phyloP scores from a whole-genome alignment of 148 eudicot genomes.

The Rhododendron simsii region DNA sequence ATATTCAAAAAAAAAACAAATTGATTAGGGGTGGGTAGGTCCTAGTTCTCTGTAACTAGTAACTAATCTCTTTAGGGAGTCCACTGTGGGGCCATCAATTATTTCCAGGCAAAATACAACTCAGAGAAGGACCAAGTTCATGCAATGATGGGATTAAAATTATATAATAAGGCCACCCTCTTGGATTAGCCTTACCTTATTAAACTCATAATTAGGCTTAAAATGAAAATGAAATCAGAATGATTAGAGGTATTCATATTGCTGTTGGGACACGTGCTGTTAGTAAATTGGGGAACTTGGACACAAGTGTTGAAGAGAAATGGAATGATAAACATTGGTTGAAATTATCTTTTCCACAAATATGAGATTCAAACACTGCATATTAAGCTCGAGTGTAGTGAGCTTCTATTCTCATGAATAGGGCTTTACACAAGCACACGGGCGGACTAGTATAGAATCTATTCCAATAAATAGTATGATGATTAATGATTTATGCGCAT shows the following conservation, averaged over 20 bases:
- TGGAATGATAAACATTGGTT: no score
- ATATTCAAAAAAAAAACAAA: no score
- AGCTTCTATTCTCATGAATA: no score
- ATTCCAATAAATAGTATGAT: not conserved
- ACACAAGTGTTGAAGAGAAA: not conserved
- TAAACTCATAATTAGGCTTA: conserved; percentile 18
- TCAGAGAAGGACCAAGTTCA: conserved; percentile 13
- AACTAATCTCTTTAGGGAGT: not conserved
- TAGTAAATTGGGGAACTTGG: not conserved
- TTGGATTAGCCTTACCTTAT: not conserved
- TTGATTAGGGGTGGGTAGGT: no score
- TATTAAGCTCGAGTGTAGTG: not conserved
- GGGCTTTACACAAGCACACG: not conserved
- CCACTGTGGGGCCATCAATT: not conserved
- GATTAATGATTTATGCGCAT: not conserved
- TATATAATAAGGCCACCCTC: not conserved
- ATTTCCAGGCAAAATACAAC: conserved; percentile 7
- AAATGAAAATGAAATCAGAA: not conserved
- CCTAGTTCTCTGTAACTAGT: conserved; percentile 12
- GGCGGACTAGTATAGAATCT: not conserved
- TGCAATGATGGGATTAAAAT: conserved; percentile 9
- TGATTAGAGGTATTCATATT: conserved; percentile 12
- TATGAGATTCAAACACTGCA: not conserved
- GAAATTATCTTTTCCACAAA: not conserved
- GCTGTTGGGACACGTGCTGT: not conserved